Evolutionary conservation across 2,329 filamentous ascomycete genomes (phyloP).

Genomic region (Ophiocordyceps unilateralis): DNA sequence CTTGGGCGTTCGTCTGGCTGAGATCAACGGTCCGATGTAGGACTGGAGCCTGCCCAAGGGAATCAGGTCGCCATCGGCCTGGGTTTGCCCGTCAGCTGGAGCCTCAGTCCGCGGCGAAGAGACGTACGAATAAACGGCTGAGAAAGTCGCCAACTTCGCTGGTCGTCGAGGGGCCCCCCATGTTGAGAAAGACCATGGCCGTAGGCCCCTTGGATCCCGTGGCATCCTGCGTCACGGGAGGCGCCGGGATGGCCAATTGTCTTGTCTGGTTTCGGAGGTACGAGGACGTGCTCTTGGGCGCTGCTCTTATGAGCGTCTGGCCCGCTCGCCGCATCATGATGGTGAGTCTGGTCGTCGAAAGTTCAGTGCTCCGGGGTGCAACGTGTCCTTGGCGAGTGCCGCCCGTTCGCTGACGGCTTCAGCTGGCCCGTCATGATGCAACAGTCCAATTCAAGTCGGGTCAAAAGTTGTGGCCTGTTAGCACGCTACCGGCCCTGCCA

Average conservation of each 20-base stretch:
- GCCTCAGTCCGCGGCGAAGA: not conserved
- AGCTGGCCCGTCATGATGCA: slow-evolving; percentile 2
- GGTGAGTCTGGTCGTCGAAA: not conserved
- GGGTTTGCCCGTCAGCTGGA: not conserved
- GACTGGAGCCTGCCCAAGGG: slow-evolving; percentile 83
- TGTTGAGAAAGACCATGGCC: slow-evolving; percentile 97
- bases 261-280: slow-evolving; percentile 14
- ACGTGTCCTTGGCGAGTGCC: not conserved
- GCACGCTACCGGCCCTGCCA: not conserved
- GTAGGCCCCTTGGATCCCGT: slow-evolving; percentile 63
- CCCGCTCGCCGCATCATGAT: slow-evolving; percentile 16
- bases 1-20: slow-evolving; percentile 77
- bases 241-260: slow-evolving; percentile 28
- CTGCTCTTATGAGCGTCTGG: slow-evolving; percentile 12
- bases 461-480: too few species aligned
- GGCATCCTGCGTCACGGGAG: slow-evolving; percentile 65
- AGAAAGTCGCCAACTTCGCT: slow-evolving; percentile 82
- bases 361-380: not conserved
- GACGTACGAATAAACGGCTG: slow-evolving; percentile 72
- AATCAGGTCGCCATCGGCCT: slow-evolving; percentile 89
- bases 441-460: not conserved
- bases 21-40: slow-evolving; percentile 80
- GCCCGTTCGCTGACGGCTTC: not conserved
- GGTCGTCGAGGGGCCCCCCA: slow-evolving; percentile 85
- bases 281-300: slow-evolving; percentile 10